These are phyloP conservation scores for Helminthosporium solani DNA, from an alignment of 2,329 filamentous ascomycete genomes.

Conservation along the genomic window DNA sequence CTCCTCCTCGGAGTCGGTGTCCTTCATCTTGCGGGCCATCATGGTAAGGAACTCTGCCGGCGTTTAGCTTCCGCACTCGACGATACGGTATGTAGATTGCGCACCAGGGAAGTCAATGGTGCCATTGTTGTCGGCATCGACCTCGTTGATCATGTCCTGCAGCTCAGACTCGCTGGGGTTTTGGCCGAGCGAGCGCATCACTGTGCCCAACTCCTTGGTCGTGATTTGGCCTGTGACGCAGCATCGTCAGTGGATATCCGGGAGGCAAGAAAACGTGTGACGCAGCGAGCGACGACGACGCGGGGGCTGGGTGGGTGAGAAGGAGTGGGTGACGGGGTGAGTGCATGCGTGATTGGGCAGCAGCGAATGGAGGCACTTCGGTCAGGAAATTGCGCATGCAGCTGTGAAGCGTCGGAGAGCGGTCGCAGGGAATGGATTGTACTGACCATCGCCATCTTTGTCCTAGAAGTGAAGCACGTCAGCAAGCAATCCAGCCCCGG, in stretches of 20 bases:
- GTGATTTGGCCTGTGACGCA: constrained; percentile 59
- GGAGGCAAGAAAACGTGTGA: constrained; percentile 7
- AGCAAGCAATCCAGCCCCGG: constrained; percentile 21
- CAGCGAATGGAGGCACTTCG: no score
- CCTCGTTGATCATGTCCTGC: constrained; percentile 67
- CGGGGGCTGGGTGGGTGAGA: neutral
- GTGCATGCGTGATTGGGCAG: no score
- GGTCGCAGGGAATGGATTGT: constrained; percentile 6
- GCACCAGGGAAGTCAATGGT: constrained; percentile 65
- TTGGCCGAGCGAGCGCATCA: constrained; percentile 64
- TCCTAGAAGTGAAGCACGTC: constrained; percentile 45
- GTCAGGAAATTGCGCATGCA: neutral
- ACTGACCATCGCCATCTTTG: constrained; percentile 60
- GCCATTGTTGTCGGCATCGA: constrained; percentile 64
- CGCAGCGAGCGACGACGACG: constrained; percentile 11
- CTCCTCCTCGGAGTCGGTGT: constrained; percentile 63
- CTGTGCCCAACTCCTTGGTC: constrained; percentile 62
- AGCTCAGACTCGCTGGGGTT: constrained; percentile 64
- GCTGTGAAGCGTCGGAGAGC: neutral
- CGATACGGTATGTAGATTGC: neutral
- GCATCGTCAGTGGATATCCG: constrained; percentile 23
- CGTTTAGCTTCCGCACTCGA: constrained; percentile 9
- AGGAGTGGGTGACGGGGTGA: no score
- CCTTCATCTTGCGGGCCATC: constrained; percentile 65
- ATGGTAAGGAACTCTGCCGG: constrained; percentile 62